Evolutionary conservation across 2,329 filamentous ascomycete genomes (phyloP).

Genomic region (Mycosphaerella sp.): DNA sequence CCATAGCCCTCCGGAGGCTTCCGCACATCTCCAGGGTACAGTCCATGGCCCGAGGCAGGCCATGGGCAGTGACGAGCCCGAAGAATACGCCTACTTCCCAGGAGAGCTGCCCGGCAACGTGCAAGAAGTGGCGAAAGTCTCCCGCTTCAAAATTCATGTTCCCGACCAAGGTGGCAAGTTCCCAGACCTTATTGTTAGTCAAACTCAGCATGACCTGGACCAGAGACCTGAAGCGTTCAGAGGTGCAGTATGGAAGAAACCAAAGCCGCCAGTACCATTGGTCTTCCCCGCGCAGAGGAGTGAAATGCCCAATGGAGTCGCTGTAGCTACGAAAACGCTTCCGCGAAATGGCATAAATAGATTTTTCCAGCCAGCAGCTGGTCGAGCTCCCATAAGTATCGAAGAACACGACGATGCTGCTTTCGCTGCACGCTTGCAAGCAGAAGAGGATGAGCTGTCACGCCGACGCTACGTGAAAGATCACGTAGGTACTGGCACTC

Average conservation of each 20-base stretch:
- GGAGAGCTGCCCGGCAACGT: slow-evolving; percentile 23
- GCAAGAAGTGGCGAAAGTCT: slow-evolving; percentile 30
- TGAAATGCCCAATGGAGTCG: slow-evolving; percentile 2
- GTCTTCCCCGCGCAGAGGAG: slow-evolving; percentile 1
- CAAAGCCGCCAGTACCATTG: slow-evolving; percentile 13
- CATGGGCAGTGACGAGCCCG: slow-evolving; percentile 15
- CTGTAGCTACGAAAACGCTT: background rate
- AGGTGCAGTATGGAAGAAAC: slow-evolving; percentile 46
- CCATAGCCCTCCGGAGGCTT: slow-evolving; percentile 16
- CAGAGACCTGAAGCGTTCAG: slow-evolving; percentile 42
- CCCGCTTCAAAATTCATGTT: slow-evolving; percentile 40
- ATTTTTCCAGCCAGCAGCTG: slow-evolving; percentile 17
- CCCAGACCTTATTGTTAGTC: slow-evolving; percentile 39
- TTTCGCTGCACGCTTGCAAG: slow-evolving; percentile 29
- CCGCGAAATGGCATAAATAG: slow-evolving; percentile 14
- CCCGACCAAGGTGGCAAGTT: slow-evolving; percentile 38
- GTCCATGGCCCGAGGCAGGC: slow-evolving; percentile 9
- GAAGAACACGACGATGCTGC: slow-evolving; percentile 24
- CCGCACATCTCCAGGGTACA: slow-evolving; percentile 5
- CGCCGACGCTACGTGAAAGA: slow-evolving; percentile 5
- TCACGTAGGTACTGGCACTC: slow-evolving; percentile 3
- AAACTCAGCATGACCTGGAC: slow-evolving; percentile 37
- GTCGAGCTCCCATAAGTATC: background rate
- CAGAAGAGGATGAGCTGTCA: slow-evolving; percentile 25
- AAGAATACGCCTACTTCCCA: slow-evolving; percentile 25